phyloP scores from a whole-genome alignment of 2,329 filamentous ascomycete genomes.

The Zymoseptoria passerinii region DNA sequence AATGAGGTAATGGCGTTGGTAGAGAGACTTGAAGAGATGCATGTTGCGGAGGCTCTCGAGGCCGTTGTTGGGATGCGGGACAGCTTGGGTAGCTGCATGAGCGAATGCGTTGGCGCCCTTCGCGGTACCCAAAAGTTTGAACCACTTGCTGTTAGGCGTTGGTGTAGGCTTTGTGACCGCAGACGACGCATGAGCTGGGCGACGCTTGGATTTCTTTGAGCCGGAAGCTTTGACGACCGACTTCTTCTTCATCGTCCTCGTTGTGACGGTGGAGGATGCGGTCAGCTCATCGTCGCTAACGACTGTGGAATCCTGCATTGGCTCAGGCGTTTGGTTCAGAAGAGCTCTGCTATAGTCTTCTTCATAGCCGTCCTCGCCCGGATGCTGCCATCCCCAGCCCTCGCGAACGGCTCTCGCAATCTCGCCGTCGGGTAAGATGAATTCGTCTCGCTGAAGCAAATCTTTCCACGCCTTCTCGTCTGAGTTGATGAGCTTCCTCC shows the following conservation, averaged over 20 bases:
- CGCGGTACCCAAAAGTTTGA: slow-evolving; percentile 44
- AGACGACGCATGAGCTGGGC: slow-evolving; percentile 17
- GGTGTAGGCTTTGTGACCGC: slow-evolving; percentile 39
- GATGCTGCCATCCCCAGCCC: slow-evolving; percentile 97
- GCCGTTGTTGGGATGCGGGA: slow-evolving; percentile 74
- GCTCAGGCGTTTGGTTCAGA: slow-evolving; percentile 14
- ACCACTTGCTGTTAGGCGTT: slow-evolving; percentile 30
- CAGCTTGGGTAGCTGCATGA: slow-evolving; percentile 70
- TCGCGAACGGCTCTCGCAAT: slow-evolving; percentile 76
- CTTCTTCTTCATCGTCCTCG: slow-evolving; percentile 20
- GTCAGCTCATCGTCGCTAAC: slow-evolving; percentile 27
- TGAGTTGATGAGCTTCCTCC: slow-evolving; percentile 81
- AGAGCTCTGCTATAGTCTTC: slow-evolving; percentile 60
- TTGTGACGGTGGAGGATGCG: slow-evolving; percentile 20
- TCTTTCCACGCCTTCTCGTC: slow-evolving; percentile 97
- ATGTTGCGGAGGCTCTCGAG: slow-evolving; percentile 70
- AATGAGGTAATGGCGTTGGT: slow-evolving; percentile 86
- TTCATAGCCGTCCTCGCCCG: slow-evolving; percentile 61
- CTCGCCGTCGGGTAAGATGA: slow-evolving; percentile 68
- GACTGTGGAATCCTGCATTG: slow-evolving; percentile 10
- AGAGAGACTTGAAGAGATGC: slow-evolving; percentile 93
- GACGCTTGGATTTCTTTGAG: slow-evolving; percentile 47
- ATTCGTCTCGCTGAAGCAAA: slow-evolving; percentile 77
- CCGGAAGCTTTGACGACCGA: slow-evolving; percentile 15
- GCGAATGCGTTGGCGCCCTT: slow-evolving; percentile 84